Conservation (phyloP, 2,329 filamentous ascomycete species). For the Rhynchosporium secalis region DNA sequence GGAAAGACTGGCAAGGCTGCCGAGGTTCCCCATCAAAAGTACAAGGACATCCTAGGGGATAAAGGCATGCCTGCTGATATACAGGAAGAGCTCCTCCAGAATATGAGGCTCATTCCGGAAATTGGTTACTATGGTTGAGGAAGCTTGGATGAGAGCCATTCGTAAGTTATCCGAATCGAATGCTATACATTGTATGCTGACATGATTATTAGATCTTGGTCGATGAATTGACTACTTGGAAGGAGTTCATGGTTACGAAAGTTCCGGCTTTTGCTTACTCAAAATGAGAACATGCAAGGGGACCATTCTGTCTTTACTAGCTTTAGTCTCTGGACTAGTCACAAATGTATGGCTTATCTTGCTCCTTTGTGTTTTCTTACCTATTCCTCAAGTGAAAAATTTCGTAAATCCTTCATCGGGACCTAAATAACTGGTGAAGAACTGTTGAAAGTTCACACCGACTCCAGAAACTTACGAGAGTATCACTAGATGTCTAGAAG, state of each 20-base stretch:
- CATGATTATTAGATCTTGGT: constrained; percentile 36
- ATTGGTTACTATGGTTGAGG: constrained; percentile 54
- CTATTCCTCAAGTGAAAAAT: too few species aligned
- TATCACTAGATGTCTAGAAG: too few species aligned
- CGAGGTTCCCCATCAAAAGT: constrained; percentile 45
- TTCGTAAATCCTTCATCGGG: too few species aligned
- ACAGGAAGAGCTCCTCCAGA: constrained; percentile 54
- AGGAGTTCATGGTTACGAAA: constrained; percentile 42
- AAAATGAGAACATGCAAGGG: constrained; percentile 36
- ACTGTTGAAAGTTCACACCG: too few species aligned
- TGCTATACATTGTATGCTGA: constrained; percentile 17
- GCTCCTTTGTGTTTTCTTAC: too few species aligned
- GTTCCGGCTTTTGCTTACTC: constrained; percentile 41
- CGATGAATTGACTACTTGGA: constrained; percentile 46
- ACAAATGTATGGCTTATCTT: neutral
- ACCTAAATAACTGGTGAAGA: too few species aligned
- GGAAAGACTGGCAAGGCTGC: constrained; percentile 43
- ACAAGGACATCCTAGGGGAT: constrained; percentile 41
- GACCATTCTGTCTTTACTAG: neutral
- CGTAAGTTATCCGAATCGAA: constrained; percentile 22
- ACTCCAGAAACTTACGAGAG: too few species aligned
- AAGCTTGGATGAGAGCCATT: constrained; percentile 44
- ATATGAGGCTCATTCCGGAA: constrained; percentile 51
- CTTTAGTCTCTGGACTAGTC: neutral
- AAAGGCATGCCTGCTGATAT: constrained; percentile 44